Evolutionary conservation across 2,329 filamentous ascomycete genomes (phyloP), one percentile per base, ranked within the genome.

Genomic region (Aspergillus flavus): DNA sequence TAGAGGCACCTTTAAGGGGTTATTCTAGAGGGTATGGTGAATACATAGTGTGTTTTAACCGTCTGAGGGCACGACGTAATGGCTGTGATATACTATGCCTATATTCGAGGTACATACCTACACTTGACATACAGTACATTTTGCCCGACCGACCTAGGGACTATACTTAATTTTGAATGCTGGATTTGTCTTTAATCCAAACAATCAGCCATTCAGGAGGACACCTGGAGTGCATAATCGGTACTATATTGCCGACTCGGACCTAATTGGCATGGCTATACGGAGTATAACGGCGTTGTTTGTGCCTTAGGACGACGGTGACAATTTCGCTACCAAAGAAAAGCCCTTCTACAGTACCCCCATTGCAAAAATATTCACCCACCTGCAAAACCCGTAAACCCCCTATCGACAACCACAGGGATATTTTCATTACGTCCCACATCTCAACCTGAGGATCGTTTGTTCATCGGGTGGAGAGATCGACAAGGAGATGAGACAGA

Each of bases 391-490:
- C 9, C n/a, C n/a, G 16, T 14, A 48, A 48, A 26, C n/a, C 45
- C 45, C 45, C 45, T 23, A 16, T 48, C 23, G 21, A 14, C 45
- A 30, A 52, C 26, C 9, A 30, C 19, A 26, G 28, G 16, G 32
- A 55, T 23, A 26, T 6, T 55, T 36, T 36, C n/a, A 23, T 10
- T 36, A 26, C 23, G 23, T 7, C 39, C 36, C 30, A 26, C 21
- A 36, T 54, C 30, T 30, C 19, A 36, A 36, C 10, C 30, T 19
- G 43, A 36, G 43, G 39, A 36, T 55, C 39, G 11, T 34, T 55
- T 32, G 32, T 34, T 39, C 23, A 59, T 50, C 46, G 57, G 45
- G 63, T 57, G 61, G 58, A 54, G 61, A 54, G 63, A 65, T 65
- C 63, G 57, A 58, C 63, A 61, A 65, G 48, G 46, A 45, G 34